Evolutionary conservation across 1,284 basidiomycete species (phyloP), one percentile per base, ranked within the genome.

Genomic region (Chondrostereum purpureum): DNA sequence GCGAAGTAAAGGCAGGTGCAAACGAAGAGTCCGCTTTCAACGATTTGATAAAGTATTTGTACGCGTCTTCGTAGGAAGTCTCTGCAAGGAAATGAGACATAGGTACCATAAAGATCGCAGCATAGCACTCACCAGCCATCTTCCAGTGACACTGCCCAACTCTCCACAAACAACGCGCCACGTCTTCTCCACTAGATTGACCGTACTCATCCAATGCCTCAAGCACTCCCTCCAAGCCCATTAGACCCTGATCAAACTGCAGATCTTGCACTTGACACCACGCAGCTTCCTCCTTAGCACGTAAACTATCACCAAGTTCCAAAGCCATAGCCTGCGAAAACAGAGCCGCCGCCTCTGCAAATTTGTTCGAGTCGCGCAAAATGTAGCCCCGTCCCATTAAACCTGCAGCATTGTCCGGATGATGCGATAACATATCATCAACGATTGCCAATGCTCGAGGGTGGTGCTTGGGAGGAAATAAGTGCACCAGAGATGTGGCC

Each of bases 401-500:
- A 16, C 80, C 80, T 11, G 75, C 63, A 2, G 81, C 66, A 55
- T 93, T 85, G 37, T 75, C 59, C 0, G 84, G 75, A 33, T 84
- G 76, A 39, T 72, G 61, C 1, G 68, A 55, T 3, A 98, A 74
- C 3, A 94, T 75, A 2, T 80, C 77, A 24, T 89, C 78, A 19
- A 95, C 70, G 4, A 95, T 73, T 11, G 76, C 67, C 21, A 84
- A 67, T 1, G 95, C 94, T 37, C 84, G 80, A 11, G 69, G 56
- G 60, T 99, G 95, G 56, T 97, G 84, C 57, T 93, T 92, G 0
- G 95, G 95, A 8, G 94, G 83, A 62, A 83, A 90, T 44, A 88
- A 73, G 53, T 96, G 86, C 1, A 93, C 88, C 13, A 96, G 73
- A 3, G 89, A 83, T 0, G 77, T 83, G 0, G 80, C 79, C 11